phyloP scores from a whole-genome alignment of 495 filamentous ascomycete species.

The Choiromyces venosus region DNA sequence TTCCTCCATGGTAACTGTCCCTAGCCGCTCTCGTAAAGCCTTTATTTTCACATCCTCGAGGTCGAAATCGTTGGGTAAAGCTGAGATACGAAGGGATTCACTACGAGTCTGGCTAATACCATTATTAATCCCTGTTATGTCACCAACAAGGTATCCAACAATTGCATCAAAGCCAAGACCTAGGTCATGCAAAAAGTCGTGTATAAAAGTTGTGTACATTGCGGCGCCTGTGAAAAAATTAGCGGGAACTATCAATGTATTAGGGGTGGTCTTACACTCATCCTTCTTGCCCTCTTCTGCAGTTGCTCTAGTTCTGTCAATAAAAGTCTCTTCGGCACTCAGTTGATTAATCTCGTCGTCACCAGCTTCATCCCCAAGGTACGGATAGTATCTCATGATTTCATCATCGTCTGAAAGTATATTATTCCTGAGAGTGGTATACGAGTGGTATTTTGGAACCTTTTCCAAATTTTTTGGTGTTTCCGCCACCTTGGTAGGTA shows the following conservation, averaged over 20 bases:
- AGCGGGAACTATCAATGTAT: neutral
- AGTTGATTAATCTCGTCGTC: slow-evolving; percentile 38
- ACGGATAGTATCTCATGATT: slow-evolving; percentile 42
- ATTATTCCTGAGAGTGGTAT: slow-evolving; percentile 42
- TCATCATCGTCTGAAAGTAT: slow-evolving; percentile 43
- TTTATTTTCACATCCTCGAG: slow-evolving; percentile 31
- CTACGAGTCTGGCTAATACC: slow-evolving; percentile 6
- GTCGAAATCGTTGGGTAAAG: slow-evolving; percentile 37
- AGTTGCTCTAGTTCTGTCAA: slow-evolving; percentile 37
- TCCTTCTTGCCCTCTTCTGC: slow-evolving; percentile 26
- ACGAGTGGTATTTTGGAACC: slow-evolving; percentile 41
- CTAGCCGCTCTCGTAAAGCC: slow-evolving; percentile 14
- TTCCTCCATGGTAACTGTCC: slow-evolving; percentile 16
- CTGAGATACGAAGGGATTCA: slow-evolving; percentile 14
- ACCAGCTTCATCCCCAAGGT: slow-evolving; percentile 42
- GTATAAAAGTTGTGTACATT: slow-evolving; percentile 34
- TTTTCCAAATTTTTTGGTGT: slow-evolving; percentile 9
- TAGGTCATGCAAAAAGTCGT: slow-evolving; percentile 32
- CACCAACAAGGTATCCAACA: slow-evolving; percentile 30
- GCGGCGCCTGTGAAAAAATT: slow-evolving; percentile 22
- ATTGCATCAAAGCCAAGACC: slow-evolving; percentile 27
- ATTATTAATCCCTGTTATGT: slow-evolving; percentile 11
- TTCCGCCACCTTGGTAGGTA: slow-evolving; percentile 17
- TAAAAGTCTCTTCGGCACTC: slow-evolving; percentile 37
- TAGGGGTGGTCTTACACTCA: slow-evolving; percentile 30